These are phyloP conservation scores for Glebionis coronaria DNA, from an alignment of 129 eudicot species.

Conservation along the genomic window DNA sequence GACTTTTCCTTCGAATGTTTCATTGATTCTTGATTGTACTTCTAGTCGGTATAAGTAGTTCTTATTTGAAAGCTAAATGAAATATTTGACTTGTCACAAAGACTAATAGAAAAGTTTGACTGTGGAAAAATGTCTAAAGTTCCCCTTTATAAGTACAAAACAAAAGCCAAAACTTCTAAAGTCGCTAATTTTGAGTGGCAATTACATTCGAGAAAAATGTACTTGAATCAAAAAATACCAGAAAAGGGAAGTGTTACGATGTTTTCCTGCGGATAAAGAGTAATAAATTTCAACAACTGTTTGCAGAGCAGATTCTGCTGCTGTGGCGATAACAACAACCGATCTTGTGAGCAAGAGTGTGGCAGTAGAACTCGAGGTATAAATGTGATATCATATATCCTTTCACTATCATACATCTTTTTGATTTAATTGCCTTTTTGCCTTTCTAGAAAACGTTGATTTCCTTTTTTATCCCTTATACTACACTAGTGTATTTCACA, in stretches of 20 bases:
- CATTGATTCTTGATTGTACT: neutral
- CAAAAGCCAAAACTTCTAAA: neutral
- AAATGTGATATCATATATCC: constrained; percentile 4
- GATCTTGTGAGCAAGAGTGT: constrained; percentile 99
- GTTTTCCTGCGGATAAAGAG: neutral
- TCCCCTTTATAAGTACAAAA: constrained; percentile 12
- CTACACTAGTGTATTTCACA: too few species aligned
- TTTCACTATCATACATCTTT: neutral
- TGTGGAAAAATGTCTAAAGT: neutral
- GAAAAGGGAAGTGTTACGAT: neutral
- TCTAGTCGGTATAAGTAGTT: neutral
- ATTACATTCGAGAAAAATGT: neutral
- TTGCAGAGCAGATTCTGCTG: constrained; percentile 91
- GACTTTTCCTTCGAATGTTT: neutral
- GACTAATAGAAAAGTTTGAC: neutral
- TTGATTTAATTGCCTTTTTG: too few species aligned
- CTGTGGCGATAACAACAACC: constrained; percentile 96
- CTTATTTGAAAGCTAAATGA: neutral
- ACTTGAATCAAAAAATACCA: neutral
- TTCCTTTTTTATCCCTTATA: too few species aligned
- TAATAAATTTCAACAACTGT: constrained; percentile 6
- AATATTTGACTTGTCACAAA: constrained; percentile 10
- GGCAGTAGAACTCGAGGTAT: constrained; percentile 81
- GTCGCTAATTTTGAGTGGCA: neutral
- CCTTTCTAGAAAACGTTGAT: too few species aligned